Conservation (phyloP, 1,284 basidiomycete species). For the Anthracocystis walkeri region DNA sequence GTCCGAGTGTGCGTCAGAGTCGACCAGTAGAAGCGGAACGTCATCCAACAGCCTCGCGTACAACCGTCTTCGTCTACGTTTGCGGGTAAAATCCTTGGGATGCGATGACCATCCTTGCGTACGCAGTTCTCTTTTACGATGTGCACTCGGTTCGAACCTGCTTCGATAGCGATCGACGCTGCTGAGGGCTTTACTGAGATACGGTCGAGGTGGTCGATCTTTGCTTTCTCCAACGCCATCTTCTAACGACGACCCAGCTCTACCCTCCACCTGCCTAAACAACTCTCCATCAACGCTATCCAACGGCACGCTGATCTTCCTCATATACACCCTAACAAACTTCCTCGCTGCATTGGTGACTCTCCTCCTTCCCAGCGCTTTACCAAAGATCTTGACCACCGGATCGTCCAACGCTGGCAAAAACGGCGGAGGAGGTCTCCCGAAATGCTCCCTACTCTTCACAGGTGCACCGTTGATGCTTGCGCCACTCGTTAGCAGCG, state of each 20-base stretch:
- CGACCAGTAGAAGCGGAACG: conserved; percentile 13
- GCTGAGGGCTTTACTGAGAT: not conserved
- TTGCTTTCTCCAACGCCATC: too few relatives aligned
- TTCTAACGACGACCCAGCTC: conserved; percentile 8
- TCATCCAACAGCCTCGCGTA: conserved; percentile 25
- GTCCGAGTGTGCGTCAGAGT: not conserved
- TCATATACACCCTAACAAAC: conserved; percentile 20
- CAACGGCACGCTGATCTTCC: conserved; percentile 30
- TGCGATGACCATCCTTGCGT: conserved; percentile 34
- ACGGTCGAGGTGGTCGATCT: conserved; percentile 1
- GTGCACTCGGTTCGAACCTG: not conserved
- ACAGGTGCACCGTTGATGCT: conserved; percentile 35
- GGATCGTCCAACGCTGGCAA: conserved; percentile 30
- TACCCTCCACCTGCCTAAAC: not conserved
- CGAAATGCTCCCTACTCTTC: conserved; percentile 13
- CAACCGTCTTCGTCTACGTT: conserved; percentile 20
- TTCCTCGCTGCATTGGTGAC: conserved; percentile 17
- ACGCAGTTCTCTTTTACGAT: conserved; percentile 11
- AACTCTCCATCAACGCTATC: conserved; percentile 7
- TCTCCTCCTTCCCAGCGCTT: conserved; percentile 12
- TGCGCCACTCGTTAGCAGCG: conserved; percentile 12
- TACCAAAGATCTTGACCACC: conserved; percentile 24
- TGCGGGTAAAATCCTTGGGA: conserved; percentile 18
- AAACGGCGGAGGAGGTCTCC: conserved; percentile 35
- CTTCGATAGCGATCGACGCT: conserved; percentile 11